Percentiles rank a stretch among this genome's conserved stretches.
phyloP scores from a whole-genome alignment of 306 rosid species.

The Nissolia schottii region DNA sequence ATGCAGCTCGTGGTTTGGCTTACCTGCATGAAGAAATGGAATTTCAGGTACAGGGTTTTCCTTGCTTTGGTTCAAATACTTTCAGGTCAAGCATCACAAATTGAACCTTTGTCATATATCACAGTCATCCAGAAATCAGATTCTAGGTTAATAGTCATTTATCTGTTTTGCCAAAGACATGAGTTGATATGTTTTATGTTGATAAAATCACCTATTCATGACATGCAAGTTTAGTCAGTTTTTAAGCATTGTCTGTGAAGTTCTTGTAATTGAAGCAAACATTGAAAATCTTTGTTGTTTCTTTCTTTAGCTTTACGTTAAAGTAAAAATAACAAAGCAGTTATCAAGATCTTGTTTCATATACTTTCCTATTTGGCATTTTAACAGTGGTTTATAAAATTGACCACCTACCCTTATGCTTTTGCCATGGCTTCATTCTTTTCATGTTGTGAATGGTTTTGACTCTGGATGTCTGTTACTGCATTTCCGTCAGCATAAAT shows the following conservation, averaged over 20 bases:
- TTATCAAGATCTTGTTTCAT: not conserved
- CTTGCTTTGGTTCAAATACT: not conserved
- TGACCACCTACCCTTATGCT: not conserved
- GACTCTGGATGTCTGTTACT: constrained; percentile 5
- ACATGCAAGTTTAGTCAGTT: not conserved
- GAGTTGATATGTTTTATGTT: not conserved
- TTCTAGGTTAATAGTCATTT: not conserved
- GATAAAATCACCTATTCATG: not conserved
- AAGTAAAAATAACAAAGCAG: not conserved
- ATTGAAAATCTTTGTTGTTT: not conserved
- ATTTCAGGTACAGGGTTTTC: constrained; percentile 60
- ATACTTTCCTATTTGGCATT: not conserved
- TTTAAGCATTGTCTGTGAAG: not conserved
- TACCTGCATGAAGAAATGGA: constrained; percentile 98
- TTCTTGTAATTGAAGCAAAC: not conserved
- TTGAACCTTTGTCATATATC: not conserved
- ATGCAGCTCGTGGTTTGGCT: constrained; percentile 91
- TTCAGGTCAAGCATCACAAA: not conserved
- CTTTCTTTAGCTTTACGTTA: not conserved
- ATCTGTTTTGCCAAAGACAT: not conserved
- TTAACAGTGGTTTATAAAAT: not conserved
- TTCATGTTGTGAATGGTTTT: not conserved
- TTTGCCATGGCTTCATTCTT: constrained; percentile 1
- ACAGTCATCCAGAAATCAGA: not conserved
- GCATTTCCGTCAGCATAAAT: constrained; percentile 3